These are phyloP conservation scores for Paracoccidioides brasiliensis DNA, from an alignment of 2,329 filamentous ascomycete species.

Conservation along the genomic window DNA sequence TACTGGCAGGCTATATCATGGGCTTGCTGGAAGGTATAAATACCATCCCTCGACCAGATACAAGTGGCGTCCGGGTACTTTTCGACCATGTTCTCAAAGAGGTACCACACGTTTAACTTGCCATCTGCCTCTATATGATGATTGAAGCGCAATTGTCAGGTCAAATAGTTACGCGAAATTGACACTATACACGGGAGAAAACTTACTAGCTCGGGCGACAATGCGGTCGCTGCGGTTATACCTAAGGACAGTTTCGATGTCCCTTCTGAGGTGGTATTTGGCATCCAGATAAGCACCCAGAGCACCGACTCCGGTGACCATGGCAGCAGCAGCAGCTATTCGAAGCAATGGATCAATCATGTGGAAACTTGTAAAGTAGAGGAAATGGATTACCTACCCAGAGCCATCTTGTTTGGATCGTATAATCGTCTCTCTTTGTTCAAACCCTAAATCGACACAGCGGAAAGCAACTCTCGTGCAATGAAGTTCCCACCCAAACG, in stretches of 20 bases:
- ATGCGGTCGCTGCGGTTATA: constrained; percentile 32
- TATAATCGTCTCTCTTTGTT: not conserved
- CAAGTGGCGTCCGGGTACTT: constrained; percentile 42
- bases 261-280: constrained; percentile 53
- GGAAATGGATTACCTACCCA: constrained; percentile 2
- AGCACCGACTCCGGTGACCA: constrained; percentile 22
- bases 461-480: too few species aligned
- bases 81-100: constrained; percentile 46
- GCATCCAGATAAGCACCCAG: constrained; percentile 52
- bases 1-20: constrained; percentile 47
- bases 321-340: constrained; percentile 15
- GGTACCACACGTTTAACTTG: constrained; percentile 50
- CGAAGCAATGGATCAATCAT: not conserved
- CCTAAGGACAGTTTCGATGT: constrained; percentile 39
- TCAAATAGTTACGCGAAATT: not conserved
- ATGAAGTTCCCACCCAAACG: too few species aligned
- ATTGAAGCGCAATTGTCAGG: not conserved
- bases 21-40: constrained; percentile 46
- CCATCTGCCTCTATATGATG: constrained; percentile 35
- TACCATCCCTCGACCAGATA: constrained; percentile 53
- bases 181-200: not conserved
- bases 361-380: not conserved
- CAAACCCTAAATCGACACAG: too few species aligned
- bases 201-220: constrained; percentile 19
- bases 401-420: constrained; percentile 2